Percentiles rank a stretch among this genome's conserved stretches.
phyloP scores from a whole-genome alignment of 352 stramenopile species.

The Thalassiosira livingstoniorum region DNA sequence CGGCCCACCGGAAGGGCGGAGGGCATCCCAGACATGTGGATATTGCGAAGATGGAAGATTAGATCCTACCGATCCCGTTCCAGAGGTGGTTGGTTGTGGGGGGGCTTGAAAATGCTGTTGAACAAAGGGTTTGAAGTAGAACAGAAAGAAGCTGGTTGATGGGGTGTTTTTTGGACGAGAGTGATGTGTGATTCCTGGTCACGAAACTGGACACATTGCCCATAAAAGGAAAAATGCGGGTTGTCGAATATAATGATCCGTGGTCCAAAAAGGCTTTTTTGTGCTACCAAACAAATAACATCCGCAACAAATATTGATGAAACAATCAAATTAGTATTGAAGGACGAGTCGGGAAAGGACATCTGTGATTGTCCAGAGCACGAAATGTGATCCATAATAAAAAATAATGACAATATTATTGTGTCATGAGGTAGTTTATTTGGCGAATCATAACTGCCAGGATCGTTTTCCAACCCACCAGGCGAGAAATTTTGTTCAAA shows the following conservation, averaged over 20 bases:
- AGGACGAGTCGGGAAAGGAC: too few species aligned
- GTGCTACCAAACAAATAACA: too few species aligned
- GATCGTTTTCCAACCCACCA: too few species aligned
- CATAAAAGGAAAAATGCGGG: neutral
- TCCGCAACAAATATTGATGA: too few species aligned
- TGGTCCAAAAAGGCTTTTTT: neutral
- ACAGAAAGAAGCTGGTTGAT: neutral
- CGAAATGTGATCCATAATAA: too few species aligned
- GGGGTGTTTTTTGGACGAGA: too few species aligned
- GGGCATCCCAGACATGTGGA: conserved; percentile 51
- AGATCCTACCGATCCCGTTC: conserved; percentile 19
- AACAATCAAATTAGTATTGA: too few species aligned
- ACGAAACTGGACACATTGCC: conserved; percentile 48
- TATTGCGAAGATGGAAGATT: conserved; percentile 51
- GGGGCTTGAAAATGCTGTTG: conserved; percentile 56
- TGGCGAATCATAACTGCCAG: too few species aligned
- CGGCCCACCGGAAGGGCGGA: conserved; percentile 6
- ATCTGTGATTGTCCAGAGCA: too few species aligned
- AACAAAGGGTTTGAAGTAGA: neutral
- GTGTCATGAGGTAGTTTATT: too few species aligned
- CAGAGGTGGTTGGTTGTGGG: conserved; percentile 35
- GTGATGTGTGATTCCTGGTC: neutral
- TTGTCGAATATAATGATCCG: neutral
- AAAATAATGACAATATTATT: too few species aligned
- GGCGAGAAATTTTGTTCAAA: too few species aligned